A percentile compares a stretch with the other conserved stretches of the same genome.
Conservation (phyloP, 176 grass and related monocot genomes). For the Eleusine coracana region DNA sequence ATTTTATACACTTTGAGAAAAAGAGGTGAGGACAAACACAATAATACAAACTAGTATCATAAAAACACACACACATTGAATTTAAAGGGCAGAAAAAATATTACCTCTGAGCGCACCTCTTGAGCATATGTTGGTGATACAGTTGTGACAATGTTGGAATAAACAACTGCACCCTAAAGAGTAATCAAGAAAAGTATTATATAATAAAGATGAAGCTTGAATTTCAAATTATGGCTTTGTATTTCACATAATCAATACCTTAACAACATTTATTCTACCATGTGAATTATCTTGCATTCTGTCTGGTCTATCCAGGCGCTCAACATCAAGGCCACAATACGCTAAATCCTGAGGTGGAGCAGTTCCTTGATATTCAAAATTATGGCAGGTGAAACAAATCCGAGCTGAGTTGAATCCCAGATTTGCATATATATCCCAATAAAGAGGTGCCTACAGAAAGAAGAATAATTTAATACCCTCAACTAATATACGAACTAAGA, state of each 20-base stretch:
- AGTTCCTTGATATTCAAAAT: constrained; percentile 95
- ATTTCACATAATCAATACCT: constrained; percentile 57
- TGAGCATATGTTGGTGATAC: constrained; percentile 97
- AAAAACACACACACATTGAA: not conserved
- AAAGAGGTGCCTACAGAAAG: constrained; percentile 79
- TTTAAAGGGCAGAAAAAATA: constrained; percentile 20
- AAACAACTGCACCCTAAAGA: constrained; percentile 89
- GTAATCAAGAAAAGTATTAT: constrained; percentile 19
- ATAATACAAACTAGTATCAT: constrained; percentile 7
- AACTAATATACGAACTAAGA: constrained; percentile 27
- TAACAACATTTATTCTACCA: constrained; percentile 90
- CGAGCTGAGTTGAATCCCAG: constrained; percentile 86
- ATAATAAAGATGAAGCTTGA: constrained; percentile 25
- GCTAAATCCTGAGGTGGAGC: constrained; percentile 79
- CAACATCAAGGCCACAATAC: constrained; percentile 86
- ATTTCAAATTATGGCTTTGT: constrained; percentile 31
- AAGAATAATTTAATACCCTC: constrained; percentile 4
- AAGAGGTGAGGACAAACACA: not conserved
- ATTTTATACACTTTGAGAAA: not conserved
- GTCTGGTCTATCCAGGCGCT: constrained; percentile 79
- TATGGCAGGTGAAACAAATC: constrained; percentile 98
- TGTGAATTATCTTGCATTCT: constrained; percentile 88
- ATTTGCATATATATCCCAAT: constrained; percentile 93
- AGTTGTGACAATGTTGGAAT: constrained; percentile 97
- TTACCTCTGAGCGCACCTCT: constrained; percentile 92